phyloP scores from a whole-genome alignment of 306 rosid species.

The Cicer bijugum region DNA sequence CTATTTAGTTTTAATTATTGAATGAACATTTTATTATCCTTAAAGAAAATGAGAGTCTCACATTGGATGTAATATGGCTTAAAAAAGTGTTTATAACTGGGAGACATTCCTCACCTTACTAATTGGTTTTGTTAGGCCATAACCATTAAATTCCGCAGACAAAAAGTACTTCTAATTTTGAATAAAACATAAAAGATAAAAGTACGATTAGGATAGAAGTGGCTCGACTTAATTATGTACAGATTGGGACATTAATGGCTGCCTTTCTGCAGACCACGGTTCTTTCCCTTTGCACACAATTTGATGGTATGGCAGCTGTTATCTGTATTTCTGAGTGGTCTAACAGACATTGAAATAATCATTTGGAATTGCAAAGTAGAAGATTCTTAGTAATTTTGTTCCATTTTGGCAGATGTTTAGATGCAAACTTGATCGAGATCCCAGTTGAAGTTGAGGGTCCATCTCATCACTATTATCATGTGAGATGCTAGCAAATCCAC shows the following conservation, averaged over 20 bases:
- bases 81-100: too few relatives aligned
- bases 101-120: too few relatives aligned
- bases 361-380: constrained; percentile 25
- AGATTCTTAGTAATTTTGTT: constrained; percentile 30
- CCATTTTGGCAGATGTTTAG: constrained; percentile 71
- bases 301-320: constrained; percentile 29
- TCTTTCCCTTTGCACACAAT: constrained; percentile 17
- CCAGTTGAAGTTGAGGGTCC: constrained; percentile 91
- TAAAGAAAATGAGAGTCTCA: not conserved
- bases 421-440: constrained; percentile 83
- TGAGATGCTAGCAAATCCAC: constrained; percentile 47
- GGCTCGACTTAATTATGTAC: constrained; percentile 2
- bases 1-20: not conserved
- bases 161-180: not conserved
- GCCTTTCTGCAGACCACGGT: constrained; percentile 20
- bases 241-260: constrained; percentile 26
- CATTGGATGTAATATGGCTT: too few relatives aligned
- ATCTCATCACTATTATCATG: constrained; percentile 79
- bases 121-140: not conserved
- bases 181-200: not conserved
- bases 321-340: constrained; percentile 28
- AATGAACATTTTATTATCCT: not conserved
- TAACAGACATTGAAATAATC: constrained; percentile 6
- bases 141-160: not conserved
- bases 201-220: constrained; percentile 2